phyloP scores from a whole-genome alignment of 768 basidiomycete species.

The Xanthoconium purpureum region DNA sequence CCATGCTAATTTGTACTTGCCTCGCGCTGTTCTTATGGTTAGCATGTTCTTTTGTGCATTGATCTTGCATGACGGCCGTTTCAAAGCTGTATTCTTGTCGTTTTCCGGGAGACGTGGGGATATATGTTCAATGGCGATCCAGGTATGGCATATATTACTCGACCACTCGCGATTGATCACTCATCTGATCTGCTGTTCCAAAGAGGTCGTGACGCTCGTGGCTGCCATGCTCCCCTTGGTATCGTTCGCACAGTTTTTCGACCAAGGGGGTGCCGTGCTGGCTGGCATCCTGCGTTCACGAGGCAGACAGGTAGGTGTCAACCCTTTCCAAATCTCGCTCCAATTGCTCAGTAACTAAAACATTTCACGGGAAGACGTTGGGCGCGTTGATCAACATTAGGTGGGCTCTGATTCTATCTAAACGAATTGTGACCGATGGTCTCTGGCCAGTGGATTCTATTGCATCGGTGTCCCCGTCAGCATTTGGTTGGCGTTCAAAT shows the following conservation, averaged over 20 bases:
- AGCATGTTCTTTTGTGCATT: not conserved
- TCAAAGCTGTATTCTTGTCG: no score
- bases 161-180: no score
- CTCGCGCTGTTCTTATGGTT: not conserved
- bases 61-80: no score
- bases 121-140: no score
- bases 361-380: slow-evolving; percentile 44
- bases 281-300: slow-evolving; percentile 79
- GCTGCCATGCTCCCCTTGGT: slow-evolving; percentile 73
- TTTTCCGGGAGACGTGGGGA: no score
- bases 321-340: not conserved
- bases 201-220: slow-evolving; percentile 35
- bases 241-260: slow-evolving; percentile 78
- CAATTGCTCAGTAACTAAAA: not conserved
- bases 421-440: not conserved
- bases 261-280: slow-evolving; percentile 67
- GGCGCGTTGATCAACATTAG: slow-evolving; percentile 81
- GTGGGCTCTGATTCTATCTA: slow-evolving; percentile 29
- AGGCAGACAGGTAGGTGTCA: slow-evolving; percentile 61
- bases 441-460: slow-evolving; percentile 60
- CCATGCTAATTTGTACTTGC: not conserved
- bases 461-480: slow-evolving; percentile 81
- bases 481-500: slow-evolving; percentile 69
- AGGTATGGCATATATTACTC: no score
- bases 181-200: no score